Evolutionary conservation across 805 yeast genomes (phyloP).

Genomic region (Cyberlindnera samutprakarnensis): DNA sequence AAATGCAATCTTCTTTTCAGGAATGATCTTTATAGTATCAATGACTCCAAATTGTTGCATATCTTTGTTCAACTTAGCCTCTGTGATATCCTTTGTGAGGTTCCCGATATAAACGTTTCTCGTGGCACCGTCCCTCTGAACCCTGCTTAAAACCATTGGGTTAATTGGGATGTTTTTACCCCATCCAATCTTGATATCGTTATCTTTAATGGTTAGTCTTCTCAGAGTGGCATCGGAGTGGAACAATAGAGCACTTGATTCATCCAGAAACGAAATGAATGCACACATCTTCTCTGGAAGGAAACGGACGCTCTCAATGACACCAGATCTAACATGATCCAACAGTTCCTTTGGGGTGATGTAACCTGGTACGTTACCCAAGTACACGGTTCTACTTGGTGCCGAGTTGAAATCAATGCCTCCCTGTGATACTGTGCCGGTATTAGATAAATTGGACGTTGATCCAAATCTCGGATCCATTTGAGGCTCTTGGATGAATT

Average conservation of each 20-base stretch:
- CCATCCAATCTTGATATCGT: conserved; percentile 89
- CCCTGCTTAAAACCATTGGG: conserved; percentile 67
- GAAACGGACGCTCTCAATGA: conserved; percentile 70
- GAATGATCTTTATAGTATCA: conserved; percentile 74
- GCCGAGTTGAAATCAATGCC: conserved; percentile 32
- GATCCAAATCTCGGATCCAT: no score
- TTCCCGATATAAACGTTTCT: conserved; percentile 89
- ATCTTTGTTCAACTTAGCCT: conserved; percentile 59
- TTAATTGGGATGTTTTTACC: conserved; percentile 73
- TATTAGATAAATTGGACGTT: no score
- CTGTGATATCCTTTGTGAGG: conserved; percentile 58
- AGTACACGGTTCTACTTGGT: conserved; percentile 79
- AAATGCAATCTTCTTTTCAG: conserved; percentile 81
- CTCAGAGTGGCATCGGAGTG: conserved; percentile 90
- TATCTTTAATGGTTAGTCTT: conserved; percentile 69
- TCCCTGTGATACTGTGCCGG: no score
- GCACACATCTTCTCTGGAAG: conserved; percentile 87
- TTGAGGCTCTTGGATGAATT: no score
- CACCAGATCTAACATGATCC: conserved; percentile 88
- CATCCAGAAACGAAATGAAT: conserved; percentile 82
- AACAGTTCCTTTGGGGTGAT: conserved; percentile 74
- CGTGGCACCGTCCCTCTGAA: conserved; percentile 82
- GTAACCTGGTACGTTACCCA: conserved; percentile 83
- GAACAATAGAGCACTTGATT: conserved; percentile 79
- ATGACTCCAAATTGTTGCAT: conserved; percentile 71